Conservation (phyloP, 1,284 basidiomycete genomes). For the Cryptococcus neoformans region DNA sequence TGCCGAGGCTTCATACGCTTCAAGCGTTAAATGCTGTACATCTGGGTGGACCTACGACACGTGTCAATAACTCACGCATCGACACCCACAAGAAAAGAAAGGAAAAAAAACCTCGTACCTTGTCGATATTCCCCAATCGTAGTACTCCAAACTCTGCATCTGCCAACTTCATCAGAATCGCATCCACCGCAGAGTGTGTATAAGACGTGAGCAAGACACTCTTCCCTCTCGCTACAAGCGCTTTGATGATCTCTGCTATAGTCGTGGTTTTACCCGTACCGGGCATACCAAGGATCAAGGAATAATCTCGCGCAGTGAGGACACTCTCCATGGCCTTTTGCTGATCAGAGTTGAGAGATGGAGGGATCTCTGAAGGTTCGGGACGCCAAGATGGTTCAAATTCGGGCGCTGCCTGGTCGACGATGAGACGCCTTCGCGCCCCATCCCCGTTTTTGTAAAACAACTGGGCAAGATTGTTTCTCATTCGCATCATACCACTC, state of each 20-base stretch:
- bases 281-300: slow-evolving; percentile 93
- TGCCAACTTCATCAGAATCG: slow-evolving; percentile 78
- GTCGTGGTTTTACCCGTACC: slow-evolving; percentile 98
- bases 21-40: slow-evolving; percentile 67
- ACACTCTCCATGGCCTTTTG: slow-evolving; percentile 67
- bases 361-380: slow-evolving; percentile 32
- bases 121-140: slow-evolving; percentile 85
- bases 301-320: slow-evolving; percentile 80
- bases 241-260: slow-evolving; percentile 80
- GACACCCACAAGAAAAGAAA: background rate
- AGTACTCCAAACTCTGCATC: slow-evolving; percentile 69
- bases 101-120: slow-evolving; percentile 56
- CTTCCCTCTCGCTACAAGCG: slow-evolving; percentile 76
- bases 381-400: slow-evolving; percentile 54
- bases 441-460: slow-evolving; percentile 69
- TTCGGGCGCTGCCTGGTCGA: slow-evolving; percentile 70
- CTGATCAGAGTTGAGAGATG: slow-evolving; percentile 71
- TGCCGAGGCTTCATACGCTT: slow-evolving; percentile 56
- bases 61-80: background rate
- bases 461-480: slow-evolving; percentile 84
- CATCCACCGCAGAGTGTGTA: slow-evolving; percentile 97
- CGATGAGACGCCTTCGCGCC: slow-evolving; percentile 65
- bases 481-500: slow-evolving; percentile 78
- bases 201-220: slow-evolving; percentile 86
- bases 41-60: slow-evolving; percentile 68